Evolutionary conservation across 202 grass and related monocot species (phyloP), one percentile per base, ranked within the genome.

Genomic region (Zizania palustris): DNA sequence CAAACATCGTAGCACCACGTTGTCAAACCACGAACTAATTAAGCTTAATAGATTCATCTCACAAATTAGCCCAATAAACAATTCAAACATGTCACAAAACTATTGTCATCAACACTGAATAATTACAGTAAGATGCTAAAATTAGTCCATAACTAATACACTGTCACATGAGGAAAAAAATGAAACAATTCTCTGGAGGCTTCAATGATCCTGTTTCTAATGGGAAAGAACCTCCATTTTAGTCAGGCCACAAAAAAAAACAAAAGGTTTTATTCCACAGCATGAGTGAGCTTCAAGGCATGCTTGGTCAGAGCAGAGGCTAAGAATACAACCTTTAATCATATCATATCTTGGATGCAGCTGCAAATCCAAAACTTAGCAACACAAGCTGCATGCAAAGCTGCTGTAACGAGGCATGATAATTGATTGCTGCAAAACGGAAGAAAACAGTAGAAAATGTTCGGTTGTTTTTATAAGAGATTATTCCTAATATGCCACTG

Each of bases 251-350:
- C 18, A n/a, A 22, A 1, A 0, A n/a, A 5, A 53, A 41, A 49
- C 11, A 45, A 56, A 57, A 11, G 13, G n/a, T 22, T 56, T 39
- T 14, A 41, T 72, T 41, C n/a, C 3, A n/a, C 6, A 60, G 55
- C 63, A 78, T 78, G 48, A 78, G 75, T 67, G 46, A 54, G 49
- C 11, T n/a, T 34, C 13, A 56, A 66, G 61, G 12, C 19, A 56
- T 75, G 56, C 5, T 73, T 50, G 73, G 38, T 77, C 48, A 56
- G n/a, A 40, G 6, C 0, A 36, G 45, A 40, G 34, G 34, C 35
- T 28, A 22, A 49, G 56, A 63, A 62, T 75, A 44, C 12, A 20
- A 56, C 9, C 3, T 19, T 12, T 4, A n/a, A 9, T 34, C 3
- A 43, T 28, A 9, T 34, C 3, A 43, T 28, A 28, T 34, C 7